These are phyloP conservation scores for Exophiala calicioides DNA, from an alignment of 2,329 filamentous ascomycete species.

Conservation along the genomic window DNA sequence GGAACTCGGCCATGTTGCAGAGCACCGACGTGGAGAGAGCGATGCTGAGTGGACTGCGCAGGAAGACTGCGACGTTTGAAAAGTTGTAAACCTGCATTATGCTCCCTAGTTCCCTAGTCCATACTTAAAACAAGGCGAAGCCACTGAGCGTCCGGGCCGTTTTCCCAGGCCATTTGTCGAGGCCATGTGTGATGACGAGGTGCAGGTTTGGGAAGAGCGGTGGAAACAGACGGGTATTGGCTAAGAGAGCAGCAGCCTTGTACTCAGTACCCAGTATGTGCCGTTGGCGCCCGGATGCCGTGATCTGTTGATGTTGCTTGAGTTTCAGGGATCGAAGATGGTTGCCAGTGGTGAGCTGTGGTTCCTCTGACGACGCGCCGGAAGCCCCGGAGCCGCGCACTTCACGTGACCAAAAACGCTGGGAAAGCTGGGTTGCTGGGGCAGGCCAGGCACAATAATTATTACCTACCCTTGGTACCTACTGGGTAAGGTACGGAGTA, in stretches of 20 bases:
- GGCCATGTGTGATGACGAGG: no score
- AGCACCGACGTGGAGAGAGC: constrained; percentile 74
- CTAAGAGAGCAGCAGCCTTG: no score
- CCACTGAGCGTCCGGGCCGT: no score
- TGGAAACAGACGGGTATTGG: no score
- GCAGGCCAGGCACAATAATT: constrained; percentile 1
- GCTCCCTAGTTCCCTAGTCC: not conserved
- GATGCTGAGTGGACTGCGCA: constrained; percentile 73
- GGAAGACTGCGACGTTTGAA: constrained; percentile 76
- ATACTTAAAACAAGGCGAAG: not conserved
- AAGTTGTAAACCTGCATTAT: no score
- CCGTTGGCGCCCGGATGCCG: no score
- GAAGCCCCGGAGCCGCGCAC: constrained; percentile 5
- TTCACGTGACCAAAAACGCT: constrained; percentile 13
- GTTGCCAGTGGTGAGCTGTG: no score
- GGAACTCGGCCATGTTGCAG: constrained; percentile 84
- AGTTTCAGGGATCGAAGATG: no score
- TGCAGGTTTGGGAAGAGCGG: no score
- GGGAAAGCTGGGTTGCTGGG: not conserved
- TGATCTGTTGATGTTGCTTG: no score
- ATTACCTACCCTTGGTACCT: not conserved
- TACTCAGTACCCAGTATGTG: no score
- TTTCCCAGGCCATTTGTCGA: no score
- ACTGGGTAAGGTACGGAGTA: not conserved
- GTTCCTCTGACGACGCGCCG: constrained; percentile 11